These are phyloP conservation scores for Aschersonia sp. DNA, from an alignment of 2,329 filamentous ascomycete genomes.

Conservation along the genomic window DNA sequence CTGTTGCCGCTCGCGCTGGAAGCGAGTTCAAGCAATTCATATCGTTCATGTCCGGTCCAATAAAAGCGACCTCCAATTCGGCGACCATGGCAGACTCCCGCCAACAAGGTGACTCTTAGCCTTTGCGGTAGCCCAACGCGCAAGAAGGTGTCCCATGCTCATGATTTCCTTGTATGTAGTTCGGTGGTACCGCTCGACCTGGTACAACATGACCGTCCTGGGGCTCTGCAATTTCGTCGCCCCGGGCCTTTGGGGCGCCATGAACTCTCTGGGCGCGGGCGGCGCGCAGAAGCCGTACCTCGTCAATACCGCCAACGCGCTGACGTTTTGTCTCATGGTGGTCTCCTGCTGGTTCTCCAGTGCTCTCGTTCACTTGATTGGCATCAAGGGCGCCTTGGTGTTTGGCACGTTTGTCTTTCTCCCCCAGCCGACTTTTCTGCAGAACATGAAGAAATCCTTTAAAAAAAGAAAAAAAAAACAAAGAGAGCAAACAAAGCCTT, in stretches of 20 bases:
- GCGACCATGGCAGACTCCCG: too few relatives aligned
- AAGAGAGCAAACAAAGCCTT: neutral
- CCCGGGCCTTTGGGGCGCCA: slow-evolving; percentile 57
- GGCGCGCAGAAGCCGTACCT: slow-evolving; percentile 49
- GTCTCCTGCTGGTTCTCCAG: slow-evolving; percentile 53
- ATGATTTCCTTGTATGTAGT: slow-evolving; percentile 18
- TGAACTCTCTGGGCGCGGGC: slow-evolving; percentile 60
- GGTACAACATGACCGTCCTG: slow-evolving; percentile 58
- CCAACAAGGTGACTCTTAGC: neutral
- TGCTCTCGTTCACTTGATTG: slow-evolving; percentile 48
- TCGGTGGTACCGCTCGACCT: slow-evolving; percentile 57
- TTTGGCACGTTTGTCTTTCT: slow-evolving; percentile 42
- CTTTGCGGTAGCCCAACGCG: too few relatives aligned
- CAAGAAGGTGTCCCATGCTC: neutral
- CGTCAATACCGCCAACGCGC: slow-evolving; percentile 55
- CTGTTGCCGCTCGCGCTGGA: too few relatives aligned
- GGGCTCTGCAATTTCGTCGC: slow-evolving; percentile 57
- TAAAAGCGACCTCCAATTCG: too few relatives aligned
- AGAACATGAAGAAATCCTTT: too few relatives aligned
- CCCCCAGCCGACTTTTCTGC: too few relatives aligned
- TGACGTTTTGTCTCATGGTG: slow-evolving; percentile 62
- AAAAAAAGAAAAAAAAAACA: neutral
- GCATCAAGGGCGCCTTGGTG: slow-evolving; percentile 57
- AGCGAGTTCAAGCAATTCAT: too few relatives aligned
- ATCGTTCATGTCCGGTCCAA: too few relatives aligned